These are phyloP conservation scores for Xerocomus brunneocitrinus DNA, from an alignment of 768 basidiomycete species.

Conservation along the genomic window DNA sequence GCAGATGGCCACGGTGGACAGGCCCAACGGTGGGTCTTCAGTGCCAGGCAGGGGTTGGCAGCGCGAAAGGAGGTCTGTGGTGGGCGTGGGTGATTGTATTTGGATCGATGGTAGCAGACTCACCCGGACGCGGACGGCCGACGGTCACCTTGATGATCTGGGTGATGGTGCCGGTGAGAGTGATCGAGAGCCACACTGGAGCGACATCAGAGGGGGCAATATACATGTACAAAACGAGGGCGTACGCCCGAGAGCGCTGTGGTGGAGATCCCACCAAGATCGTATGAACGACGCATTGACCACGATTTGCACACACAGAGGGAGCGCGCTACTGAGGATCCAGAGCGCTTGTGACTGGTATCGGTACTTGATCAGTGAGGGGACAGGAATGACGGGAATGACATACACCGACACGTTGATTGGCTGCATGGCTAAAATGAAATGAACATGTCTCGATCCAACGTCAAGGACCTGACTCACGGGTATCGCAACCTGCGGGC, in stretches of 20 bases:
- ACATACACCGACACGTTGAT: constrained; percentile 60
- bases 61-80: constrained; percentile 27
- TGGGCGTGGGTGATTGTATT: neutral
- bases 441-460: neutral
- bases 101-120: neutral
- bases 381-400: constrained; percentile 17
- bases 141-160: constrained; percentile 81
- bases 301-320: constrained; percentile 59
- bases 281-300: constrained; percentile 69
- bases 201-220: neutral
- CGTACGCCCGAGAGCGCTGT: constrained; percentile 39
- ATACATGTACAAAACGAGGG: neutral
- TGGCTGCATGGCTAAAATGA: constrained; percentile 48
- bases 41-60: constrained; percentile 67
- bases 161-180: constrained; percentile 73
- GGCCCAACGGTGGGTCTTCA: constrained; percentile 61
- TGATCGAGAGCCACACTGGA: constrained; percentile 63
- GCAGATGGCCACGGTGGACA: constrained; percentile 72
- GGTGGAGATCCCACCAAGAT: constrained; percentile 87
- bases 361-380: neutral
- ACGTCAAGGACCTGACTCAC: constrained; percentile 25
- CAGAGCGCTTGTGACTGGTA: constrained; percentile 37
- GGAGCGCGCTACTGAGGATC: constrained; percentile 47
- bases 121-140: constrained; percentile 85
- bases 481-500: constrained; percentile 32